A percentile compares a stretch with the other conserved stretches of the same genome.
Evolutionary conservation across 768 basidiomycete genomes (phyloP).

Genomic region (Amanita pseudoporphyria): DNA sequence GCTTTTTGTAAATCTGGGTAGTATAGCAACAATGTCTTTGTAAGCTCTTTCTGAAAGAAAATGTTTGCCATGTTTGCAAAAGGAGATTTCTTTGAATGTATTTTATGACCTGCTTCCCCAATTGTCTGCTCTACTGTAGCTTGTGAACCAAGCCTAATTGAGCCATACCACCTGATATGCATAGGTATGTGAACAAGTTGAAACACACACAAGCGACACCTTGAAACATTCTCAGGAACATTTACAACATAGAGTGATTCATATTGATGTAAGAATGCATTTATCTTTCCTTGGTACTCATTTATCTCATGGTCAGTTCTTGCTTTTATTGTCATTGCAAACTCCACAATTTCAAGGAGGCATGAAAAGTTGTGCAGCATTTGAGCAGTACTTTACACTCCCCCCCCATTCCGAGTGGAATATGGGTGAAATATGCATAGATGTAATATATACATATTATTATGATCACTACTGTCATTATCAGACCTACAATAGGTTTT

Average conservation of each 20-base stretch:
- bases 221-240: constrained; percentile 16
- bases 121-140: constrained; percentile 21
- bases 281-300: constrained; percentile 14
- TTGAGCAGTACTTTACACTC: no score
- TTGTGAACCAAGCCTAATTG: constrained; percentile 24
- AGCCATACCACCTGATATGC: constrained; percentile 27
- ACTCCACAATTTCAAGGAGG: constrained; percentile 19
- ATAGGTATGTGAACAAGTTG: constrained; percentile 24
- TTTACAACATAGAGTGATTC: constrained; percentile 19
- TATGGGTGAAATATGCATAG: no score
- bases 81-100: constrained; percentile 20
- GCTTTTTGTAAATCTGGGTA: constrained; percentile 10
- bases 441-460: no score
- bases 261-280: constrained; percentile 17
- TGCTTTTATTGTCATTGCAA: constrained; percentile 19
- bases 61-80: constrained; percentile 23
- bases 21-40: constrained; percentile 15
- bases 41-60: constrained; percentile 16
- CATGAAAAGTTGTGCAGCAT: constrained; percentile 19
- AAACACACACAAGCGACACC: constrained; percentile 21
- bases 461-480: no score
- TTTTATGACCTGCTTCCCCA: constrained; percentile 21
- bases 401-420: no score
- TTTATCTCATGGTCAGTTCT: constrained; percentile 13
- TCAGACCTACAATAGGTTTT: no score